Evolutionary conservation across 2,329 filamentous ascomycete genomes (phyloP), one percentile per base, ranked within the genome.

Genomic region (Ophiostoma triangulosporum): DNA sequence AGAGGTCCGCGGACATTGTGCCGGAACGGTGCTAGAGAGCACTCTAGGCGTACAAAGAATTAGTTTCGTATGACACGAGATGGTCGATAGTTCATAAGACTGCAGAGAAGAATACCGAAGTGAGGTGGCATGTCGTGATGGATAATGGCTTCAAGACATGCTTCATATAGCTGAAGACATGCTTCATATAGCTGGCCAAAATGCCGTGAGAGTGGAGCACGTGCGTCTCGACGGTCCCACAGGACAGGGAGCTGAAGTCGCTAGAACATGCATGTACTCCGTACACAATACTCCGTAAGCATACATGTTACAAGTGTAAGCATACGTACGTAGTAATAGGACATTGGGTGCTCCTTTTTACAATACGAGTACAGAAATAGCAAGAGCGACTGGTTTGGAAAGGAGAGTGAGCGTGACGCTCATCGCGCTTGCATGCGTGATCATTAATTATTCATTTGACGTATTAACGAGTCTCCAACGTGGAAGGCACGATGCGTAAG

Each of bases 1-100:
- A 80, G 54, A 84, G 74, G 65, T 83, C 79, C 57, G 79, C 77
- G 60, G 80, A 84, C 80, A 83, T 84, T 57, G 33, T 59, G 54
- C 14, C 22, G 26, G 15, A 24, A 24, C 15, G 26, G 15, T 12
- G 3, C 43, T 9, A 4, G 26, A 6, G 3, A 29, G 24, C n/a
- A 29, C 14, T 22, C 20, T 9, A 17, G 4, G 38, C 4, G 3
- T 11, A 15, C n/a, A n/a, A n/a, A n/a, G n/a, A n/a, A n/a, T n/a
- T n/a, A n/a, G n/a, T n/a, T n/a, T n/a, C n/a, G n/a, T n/a, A n/a
- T n/a, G n/a, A n/a, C n/a, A n/a, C n/a, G n/a, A n/a, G n/a, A n/a
- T n/a, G n/a, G n/a, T n/a, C n/a, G n/a, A n/a, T n/a, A n/a, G n/a
- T n/a, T n/a, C n/a, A n/a, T n/a, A n/a, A n/a, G n/a, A n/a, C n/a